Evolutionary conservation across 345 rosid species (phyloP), one percentile per base, ranked within the genome.

Genomic region (Sisymbrium irio): DNA sequence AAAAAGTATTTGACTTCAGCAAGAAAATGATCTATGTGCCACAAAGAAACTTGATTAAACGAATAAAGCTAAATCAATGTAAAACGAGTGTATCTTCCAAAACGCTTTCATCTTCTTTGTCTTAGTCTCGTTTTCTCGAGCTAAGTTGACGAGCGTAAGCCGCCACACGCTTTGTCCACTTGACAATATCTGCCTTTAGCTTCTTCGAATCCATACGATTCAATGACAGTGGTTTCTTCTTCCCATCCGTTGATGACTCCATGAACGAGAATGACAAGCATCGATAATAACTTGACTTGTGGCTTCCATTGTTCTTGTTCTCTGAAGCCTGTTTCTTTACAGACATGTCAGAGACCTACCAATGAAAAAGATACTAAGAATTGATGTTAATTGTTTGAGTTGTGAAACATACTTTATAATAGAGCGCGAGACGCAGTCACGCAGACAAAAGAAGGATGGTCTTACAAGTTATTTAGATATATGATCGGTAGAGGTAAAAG

Each of bases 121-220:
- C 9, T 84, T 78, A 39, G 0, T 67, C 67, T 28, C 53, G 62
- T 55, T 76, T 76, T 28, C 60, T 76, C 2, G 80, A 65, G 67
- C 96, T 91, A 51, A 91, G 86, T 78, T 94, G 97, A 36, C 96
- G 91, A 61, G 92, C 97, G 32, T 88, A 87, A 3, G 77, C 79
- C 5, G 75, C 98, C 1, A 91, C 96, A 54, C 88, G 86, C 78
- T 86, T 91, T 7, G 97, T 90, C 98, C 98, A 94, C 71, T 87
- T 88, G 40, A 41, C 78, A 56, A 94, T 94, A 65, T 85, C 96
- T 6, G 30, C 80, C 83, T 91, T 91, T 35, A 94, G 70, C 85
- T 86, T 86, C 46, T 65, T 74, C 0, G 97, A 89, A 79, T 91
- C 93, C 47, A 79, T 55, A 5, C 85, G 82, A 18, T 39, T 70